Base-by-base conservation (phyloP, 441 rosid species). In the Populus tomentosa region DNA sequence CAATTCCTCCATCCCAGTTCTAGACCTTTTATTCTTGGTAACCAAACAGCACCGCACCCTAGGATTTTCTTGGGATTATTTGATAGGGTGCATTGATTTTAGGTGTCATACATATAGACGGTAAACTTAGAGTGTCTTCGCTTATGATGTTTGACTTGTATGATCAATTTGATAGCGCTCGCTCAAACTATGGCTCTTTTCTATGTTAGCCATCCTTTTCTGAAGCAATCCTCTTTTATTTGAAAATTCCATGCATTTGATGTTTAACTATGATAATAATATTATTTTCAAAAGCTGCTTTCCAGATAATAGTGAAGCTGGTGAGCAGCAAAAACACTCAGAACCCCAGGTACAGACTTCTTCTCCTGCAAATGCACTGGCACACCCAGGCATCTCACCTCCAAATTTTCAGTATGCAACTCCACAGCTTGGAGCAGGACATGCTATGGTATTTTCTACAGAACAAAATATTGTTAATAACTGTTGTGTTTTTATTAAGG, bases 271-370 rank as follows among this genome's bases (percentile, higher is more conserved):
- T 73, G 69, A 59, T 36, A 30, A 67, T 79, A 61, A 13, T 33
- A 71, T 64, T n/a, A 38, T 46, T 46, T 69, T 33, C 38, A n/a
- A 32, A 75, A 67, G 75, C 53, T 84, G 42, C 23, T 78, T 80
- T 68, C 71, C 84, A 89, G 94, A 86, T 80, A 87, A 83, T 78
- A 82, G 85, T 69, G 89, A 89, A 75, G 82, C 81, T 74, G 87
- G 73, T 81, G 96, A 90, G 84, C 96, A 84, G 72, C 87, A 82
- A 76, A 87, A 88, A 30, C 87, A 81, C 72, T 76, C 84, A 21
- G 94, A 87, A 79, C 64, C 83, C 42, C 84, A 70, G 72, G 73
- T 80, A 28, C 86, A 81, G 79, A 77, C 89, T 70, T 72, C 89
- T 69, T 73, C 88, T 67, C 82, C 90, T 77, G 86, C 84, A 33